phyloP scores from a whole-genome alignment of 345 rosid genomes.

The Brassica rapa region DNA sequence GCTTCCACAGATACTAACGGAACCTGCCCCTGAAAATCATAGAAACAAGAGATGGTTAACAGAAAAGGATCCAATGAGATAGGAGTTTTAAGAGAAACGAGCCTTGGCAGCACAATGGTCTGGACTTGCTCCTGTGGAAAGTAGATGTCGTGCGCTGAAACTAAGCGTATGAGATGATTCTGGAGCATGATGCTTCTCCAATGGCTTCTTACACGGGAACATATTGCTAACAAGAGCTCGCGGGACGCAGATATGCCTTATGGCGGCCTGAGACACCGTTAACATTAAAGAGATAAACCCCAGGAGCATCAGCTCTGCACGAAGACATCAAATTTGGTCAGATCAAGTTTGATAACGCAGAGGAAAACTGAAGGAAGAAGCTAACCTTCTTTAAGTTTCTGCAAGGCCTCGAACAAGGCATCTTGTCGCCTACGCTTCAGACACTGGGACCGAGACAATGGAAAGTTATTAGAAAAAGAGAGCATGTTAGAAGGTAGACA shows the following conservation, averaged over 20 bases:
- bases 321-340: conserved; percentile 26
- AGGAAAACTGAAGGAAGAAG: conserved; percentile 8
- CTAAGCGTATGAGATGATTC: conserved; percentile 31
- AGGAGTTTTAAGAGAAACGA: not conserved
- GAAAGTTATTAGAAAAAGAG: not conserved
- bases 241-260: conserved; percentile 66
- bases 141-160: conserved; percentile 44
- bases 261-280: conserved; percentile 58
- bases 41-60: not conserved
- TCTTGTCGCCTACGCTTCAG: conserved; percentile 54
- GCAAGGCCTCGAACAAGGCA: conserved; percentile 69
- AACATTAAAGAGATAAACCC: conserved; percentile 87
- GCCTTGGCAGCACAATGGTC: conserved; percentile 49
- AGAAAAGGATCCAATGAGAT: not conserved
- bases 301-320: conserved; percentile 90
- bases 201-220: conserved; percentile 71
- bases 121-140: conserved; percentile 37
- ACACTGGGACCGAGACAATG: conserved; percentile 44
- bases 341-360: conserved; percentile 19
- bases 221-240: conserved; percentile 47
- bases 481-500: not conserved
- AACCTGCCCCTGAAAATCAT: conserved; percentile 57
- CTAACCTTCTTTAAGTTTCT: conserved; percentile 83
- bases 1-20: conserved; percentile 77
- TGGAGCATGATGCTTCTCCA: conserved; percentile 37